Percentiles rank a stretch among this genome's conserved stretches.
phyloP scores from a whole-genome alignment of 768 basidiomycete species.

The Pluteus cervinus region DNA sequence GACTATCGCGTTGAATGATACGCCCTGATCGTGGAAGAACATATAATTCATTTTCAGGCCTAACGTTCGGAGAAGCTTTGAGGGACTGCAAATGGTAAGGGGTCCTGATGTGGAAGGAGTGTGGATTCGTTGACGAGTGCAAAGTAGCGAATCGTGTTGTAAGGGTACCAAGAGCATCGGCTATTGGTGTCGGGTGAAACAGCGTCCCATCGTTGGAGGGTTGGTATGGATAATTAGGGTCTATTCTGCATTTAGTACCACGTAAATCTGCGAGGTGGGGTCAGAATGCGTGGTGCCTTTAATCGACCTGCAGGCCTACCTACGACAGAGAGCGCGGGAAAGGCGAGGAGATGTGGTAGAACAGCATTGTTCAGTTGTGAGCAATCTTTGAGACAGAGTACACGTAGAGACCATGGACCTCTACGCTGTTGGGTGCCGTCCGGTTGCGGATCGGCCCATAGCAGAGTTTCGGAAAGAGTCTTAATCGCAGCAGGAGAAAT shows the following conservation, averaged over 20 bases:
- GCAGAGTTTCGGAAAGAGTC: constrained; percentile 44
- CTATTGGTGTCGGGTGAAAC: constrained; percentile 38
- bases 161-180: constrained; percentile 25
- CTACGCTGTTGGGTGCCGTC: constrained; percentile 10
- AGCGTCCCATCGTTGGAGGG: constrained; percentile 22
- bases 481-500: constrained; percentile 49
- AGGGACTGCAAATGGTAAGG: constrained; percentile 14
- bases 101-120: constrained; percentile 22
- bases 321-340: constrained; percentile 55
- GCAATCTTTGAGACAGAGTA: constrained; percentile 54
- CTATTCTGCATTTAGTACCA: constrained; percentile 35
- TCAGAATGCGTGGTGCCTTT: constrained; percentile 5
- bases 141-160: constrained; percentile 13
- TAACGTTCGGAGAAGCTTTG: constrained; percentile 4
- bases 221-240: constrained; percentile 17
- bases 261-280: constrained; percentile 35
- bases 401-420: constrained; percentile 55
- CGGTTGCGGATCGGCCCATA: too few relatives aligned
- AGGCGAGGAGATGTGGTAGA: constrained; percentile 33
- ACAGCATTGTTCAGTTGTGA: constrained; percentile 37
- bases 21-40: constrained; percentile 11
- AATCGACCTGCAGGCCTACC: constrained; percentile 33
- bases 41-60: constrained; percentile 16
- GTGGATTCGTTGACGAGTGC: constrained; percentile 28
- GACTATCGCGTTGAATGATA: constrained; percentile 3